Evolutionary conservation across 441 rosid species (phyloP).

Genomic region (Capsella rubella): DNA sequence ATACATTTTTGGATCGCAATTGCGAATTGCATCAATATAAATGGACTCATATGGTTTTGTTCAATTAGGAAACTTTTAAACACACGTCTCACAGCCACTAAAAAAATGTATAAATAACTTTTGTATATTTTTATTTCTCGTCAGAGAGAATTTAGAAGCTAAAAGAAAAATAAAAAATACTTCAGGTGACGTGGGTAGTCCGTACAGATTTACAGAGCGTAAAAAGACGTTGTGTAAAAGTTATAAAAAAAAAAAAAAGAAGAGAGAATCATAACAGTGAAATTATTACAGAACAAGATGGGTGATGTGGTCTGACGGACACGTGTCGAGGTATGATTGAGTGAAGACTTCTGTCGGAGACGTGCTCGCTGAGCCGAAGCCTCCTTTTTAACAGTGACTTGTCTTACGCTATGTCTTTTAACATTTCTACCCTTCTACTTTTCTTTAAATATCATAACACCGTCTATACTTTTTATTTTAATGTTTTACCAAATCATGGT

Average conservation of each 20-base stretch:
- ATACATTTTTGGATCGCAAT: slow-evolving; percentile 1
- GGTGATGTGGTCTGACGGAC: slow-evolving; percentile 19
- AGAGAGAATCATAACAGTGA: slow-evolving; percentile 8
- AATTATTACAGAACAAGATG: slow-evolving; percentile 21
- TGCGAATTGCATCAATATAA: slow-evolving; percentile 8
- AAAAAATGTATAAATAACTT: neutral
- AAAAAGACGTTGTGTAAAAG: neutral
- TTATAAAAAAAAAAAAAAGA: neutral
- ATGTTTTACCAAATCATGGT: neutral
- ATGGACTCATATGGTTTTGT: slow-evolving; percentile 25
- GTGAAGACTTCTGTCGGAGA: neutral
- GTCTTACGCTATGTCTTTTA: slow-evolving; percentile 21
- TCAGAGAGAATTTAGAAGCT: slow-evolving; percentile 12
- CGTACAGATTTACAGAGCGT: slow-evolving; percentile 30
- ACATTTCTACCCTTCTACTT: slow-evolving; percentile 8
- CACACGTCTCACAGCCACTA: slow-evolving; percentile 7
- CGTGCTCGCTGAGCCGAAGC: slow-evolving; percentile 28
- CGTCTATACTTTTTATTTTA: neutral
- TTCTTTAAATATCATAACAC: slow-evolving; percentile 8
- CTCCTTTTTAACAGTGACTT: slow-evolving; percentile 24
- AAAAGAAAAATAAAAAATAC: neutral
- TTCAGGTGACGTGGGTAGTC: slow-evolving; percentile 38
- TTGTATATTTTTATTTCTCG: neutral
- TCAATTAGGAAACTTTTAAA: slow-evolving; percentile 6
- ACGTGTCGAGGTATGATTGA: slow-evolving; percentile 39